Base-by-base conservation (phyloP, 164 flowering plant species). In the Vitis amurensis region DNA sequence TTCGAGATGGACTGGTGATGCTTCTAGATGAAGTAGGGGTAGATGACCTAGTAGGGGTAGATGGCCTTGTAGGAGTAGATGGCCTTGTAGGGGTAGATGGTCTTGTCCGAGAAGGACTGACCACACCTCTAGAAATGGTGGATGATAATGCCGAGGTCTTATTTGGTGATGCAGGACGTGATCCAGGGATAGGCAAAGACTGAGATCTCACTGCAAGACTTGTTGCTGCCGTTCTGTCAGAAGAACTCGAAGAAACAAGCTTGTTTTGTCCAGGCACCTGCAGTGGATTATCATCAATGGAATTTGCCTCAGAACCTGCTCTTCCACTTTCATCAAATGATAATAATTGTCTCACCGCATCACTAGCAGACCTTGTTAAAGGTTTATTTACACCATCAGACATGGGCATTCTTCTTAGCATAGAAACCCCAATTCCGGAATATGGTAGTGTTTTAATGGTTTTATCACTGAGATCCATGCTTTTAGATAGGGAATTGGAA, bases 101-200 rank as follows among this genome's bases (percentile, higher is more conserved):
- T 63, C 85, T 83, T 68, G 86, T 17, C 50, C 77, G 82, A 17
- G 85, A 75, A 50, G 91, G 90, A 73, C 90, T 87, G 66, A 78
- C 63, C 44, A 37, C 4, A 29, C 85, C 86, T 80, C 80, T 82
- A 53, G 89, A 63, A 23, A 56, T 49, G 67, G 80, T 68, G 58
- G 84, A 56, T 55, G 86, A 75, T 44, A 59, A 50, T 7, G 73
- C 16, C 12, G 84, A 71, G 27, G 77, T 61, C 74, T 65, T 86
- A 71, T 71, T 80, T 57, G 94, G 97, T 50, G 98, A 88, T 31
- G 92, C 62, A 31, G 80, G 88, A 0, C 91, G 87, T n/a, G 84
- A 74, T 62, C 81, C 86, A 64, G 85, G 69, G 62, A 61, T 23
- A 48, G 91, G 81, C 73, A 85, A 74, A 52, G 86, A 81, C 65